Percentiles rank a stretch among this genome's conserved stretches.
These are phyloP conservation scores for Sinapis alba DNA, from an alignment of 441 rosid genomes.

Conservation along the genomic window DNA sequence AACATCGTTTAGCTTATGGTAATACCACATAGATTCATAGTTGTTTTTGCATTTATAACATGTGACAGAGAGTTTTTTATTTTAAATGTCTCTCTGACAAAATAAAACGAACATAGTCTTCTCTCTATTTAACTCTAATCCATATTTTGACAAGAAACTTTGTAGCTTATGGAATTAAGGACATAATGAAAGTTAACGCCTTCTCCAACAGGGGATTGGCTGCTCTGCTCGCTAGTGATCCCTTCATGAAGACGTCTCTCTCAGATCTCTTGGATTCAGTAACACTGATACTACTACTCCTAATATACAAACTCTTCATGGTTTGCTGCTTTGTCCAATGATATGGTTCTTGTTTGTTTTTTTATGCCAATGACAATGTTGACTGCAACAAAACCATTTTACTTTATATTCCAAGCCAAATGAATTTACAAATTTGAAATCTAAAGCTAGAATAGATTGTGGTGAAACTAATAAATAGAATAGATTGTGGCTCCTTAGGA, in stretches of 20 bases:
- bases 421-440: background rate
- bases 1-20: constrained; percentile 12
- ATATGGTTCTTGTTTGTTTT: background rate
- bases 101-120: background rate
- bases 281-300: background rate
- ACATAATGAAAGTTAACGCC: constrained; percentile 72
- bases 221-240: constrained; percentile 54
- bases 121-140: background rate
- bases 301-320: background rate
- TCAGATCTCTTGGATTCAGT: constrained; percentile 66
- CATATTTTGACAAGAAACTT: too few relatives aligned
- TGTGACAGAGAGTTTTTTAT: background rate
- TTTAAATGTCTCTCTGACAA: background rate
- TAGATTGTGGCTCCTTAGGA: too few relatives aligned
- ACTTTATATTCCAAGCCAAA: background rate
- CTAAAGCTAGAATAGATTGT: too few relatives aligned
- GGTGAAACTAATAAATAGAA: too few relatives aligned
- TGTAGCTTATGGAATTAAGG: constrained; percentile 69
- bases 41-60: background rate
- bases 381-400: background rate
- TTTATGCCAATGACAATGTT: background rate
- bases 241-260: constrained; percentile 65
- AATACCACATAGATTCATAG: constrained; percentile 27
- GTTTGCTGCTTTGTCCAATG: background rate
- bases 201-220: constrained; percentile 57